A percentile compares a stretch with the other conserved stretches of the same genome.
Evolutionary conservation across 2,329 filamentous ascomycete species (phyloP).

Genomic region (Aspergillus japonicus): DNA sequence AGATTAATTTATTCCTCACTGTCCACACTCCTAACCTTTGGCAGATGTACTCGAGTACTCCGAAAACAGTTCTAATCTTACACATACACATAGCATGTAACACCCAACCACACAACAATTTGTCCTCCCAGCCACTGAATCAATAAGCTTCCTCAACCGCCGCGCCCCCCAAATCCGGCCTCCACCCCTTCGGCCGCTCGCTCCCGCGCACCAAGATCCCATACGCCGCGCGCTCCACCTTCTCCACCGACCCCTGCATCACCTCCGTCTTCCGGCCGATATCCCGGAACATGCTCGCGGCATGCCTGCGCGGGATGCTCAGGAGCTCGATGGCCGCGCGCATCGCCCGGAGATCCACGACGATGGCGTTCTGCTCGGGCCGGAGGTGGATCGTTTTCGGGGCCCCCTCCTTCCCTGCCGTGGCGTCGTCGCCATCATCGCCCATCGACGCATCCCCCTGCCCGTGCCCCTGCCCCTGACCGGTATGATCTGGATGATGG

Average conservation of each 20-base stretch:
- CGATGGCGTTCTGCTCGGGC: constrained; percentile 59
- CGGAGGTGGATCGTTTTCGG: constrained; percentile 20
- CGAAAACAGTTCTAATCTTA: no score
- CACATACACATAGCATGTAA: no score
- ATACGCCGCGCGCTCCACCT: constrained; percentile 90
- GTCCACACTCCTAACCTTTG: no score
- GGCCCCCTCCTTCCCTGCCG: neutral
- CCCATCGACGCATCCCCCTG: constrained; percentile 3
- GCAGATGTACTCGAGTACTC: no score
- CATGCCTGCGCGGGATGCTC: constrained; percentile 54
- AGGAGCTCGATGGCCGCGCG: constrained; percentile 74
- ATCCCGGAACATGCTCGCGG: constrained; percentile 53
- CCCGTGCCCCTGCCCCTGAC: constrained; percentile 32
- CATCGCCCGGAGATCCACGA: constrained; percentile 77
- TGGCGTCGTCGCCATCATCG: no score
- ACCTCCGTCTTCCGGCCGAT: constrained; percentile 79
- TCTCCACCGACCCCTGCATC: constrained; percentile 84
- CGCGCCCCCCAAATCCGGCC: constrained; percentile 66
- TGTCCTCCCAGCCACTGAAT: neutral
- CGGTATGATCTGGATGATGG: constrained; percentile 2
- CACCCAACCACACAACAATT: no score
- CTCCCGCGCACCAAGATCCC: constrained; percentile 82
- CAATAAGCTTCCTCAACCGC: constrained; percentile 39
- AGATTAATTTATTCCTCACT: no score
- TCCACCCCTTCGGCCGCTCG: constrained; percentile 88